These are phyloP conservation scores for Arxiozyma telluris DNA, from an alignment of 1,139 yeast species.

Conservation along the genomic window DNA sequence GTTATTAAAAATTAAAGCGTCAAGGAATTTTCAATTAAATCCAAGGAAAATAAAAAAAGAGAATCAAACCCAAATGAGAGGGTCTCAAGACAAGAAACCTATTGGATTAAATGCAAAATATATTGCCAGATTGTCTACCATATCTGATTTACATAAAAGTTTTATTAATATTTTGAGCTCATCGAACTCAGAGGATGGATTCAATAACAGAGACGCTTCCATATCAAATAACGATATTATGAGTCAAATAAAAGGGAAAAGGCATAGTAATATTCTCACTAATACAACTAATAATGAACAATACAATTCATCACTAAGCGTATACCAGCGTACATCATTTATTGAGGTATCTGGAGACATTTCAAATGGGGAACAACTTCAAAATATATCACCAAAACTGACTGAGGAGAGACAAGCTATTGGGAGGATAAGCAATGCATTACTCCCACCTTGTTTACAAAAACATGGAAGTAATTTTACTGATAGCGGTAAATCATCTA, in stretches of 20 bases:
- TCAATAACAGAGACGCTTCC: neutral
- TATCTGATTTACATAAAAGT: slow-evolving; percentile 23
- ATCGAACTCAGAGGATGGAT: neutral
- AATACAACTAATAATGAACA: slow-evolving; percentile 1
- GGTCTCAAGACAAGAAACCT: neutral
- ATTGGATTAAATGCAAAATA: slow-evolving; percentile 14
- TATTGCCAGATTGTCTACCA: slow-evolving; percentile 24
- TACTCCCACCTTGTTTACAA: slow-evolving; percentile 27
- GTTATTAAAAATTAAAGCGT: slow-evolving; percentile 3
- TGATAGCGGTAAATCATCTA: neutral
- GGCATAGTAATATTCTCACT: too few relatives aligned
- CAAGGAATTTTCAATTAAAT: neutral
- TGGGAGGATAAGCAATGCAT: slow-evolving; percentile 24
- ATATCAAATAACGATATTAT: slow-evolving; percentile 4
- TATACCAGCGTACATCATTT: neutral
- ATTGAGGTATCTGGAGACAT: slow-evolving; percentile 1
- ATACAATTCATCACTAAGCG: neutral
- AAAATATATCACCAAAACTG: slow-evolving; percentile 11
- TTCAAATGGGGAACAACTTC: neutral
- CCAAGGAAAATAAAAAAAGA: neutral
- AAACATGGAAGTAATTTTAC: slow-evolving; percentile 2
- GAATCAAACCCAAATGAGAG: neutral
- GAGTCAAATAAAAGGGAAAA: neutral
- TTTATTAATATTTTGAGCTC: slow-evolving; percentile 12
- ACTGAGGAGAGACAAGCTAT: slow-evolving; percentile 24